These are phyloP conservation scores for Globisporangium splendens DNA, from an alignment of 352 stramenopile species.

Conservation along the genomic window DNA sequence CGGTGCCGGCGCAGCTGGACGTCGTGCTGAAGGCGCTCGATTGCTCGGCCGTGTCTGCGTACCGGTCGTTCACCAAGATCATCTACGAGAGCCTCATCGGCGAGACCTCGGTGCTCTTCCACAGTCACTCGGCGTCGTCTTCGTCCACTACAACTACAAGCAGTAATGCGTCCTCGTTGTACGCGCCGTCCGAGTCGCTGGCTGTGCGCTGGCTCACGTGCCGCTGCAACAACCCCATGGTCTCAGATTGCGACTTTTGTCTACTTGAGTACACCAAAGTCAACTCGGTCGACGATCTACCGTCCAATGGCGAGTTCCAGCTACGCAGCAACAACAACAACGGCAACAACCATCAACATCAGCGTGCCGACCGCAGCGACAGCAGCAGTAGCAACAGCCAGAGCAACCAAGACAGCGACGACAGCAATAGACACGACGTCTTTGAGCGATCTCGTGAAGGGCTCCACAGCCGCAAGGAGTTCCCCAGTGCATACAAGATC, in stretches of 20 bases:
- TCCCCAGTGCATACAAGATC: constrained; percentile 69
- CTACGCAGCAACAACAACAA: constrained; percentile 33
- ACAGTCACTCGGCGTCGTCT: constrained; percentile 25
- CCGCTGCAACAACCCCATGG: constrained; percentile 55
- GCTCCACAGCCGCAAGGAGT: constrained; percentile 17
- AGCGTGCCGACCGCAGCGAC: too few relatives aligned
- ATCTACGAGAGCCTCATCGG: constrained; percentile 70
- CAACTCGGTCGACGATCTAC: constrained; percentile 44
- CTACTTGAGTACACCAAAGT: constrained; percentile 69
- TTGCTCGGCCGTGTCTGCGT: constrained; percentile 41
- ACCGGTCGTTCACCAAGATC: constrained; percentile 72
- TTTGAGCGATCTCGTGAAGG: constrained; percentile 16
- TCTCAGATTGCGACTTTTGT: constrained; percentile 72
- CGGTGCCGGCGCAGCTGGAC: constrained; percentile 46
- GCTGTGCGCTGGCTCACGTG: constrained; percentile 72
- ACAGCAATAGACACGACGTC: not conserved
- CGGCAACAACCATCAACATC: constrained; percentile 5
- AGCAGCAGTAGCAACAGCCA: constrained; percentile 13
- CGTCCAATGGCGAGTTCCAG: constrained; percentile 13
- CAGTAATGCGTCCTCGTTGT: not conserved
- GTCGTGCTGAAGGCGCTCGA: constrained; percentile 63
- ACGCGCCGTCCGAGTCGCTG: constrained; percentile 31
- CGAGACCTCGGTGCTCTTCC: constrained; percentile 74
- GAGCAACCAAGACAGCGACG: not conserved
- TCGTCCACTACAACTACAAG: not conserved